Base-by-base conservation (phyloP, 139 green algal species). In the Chlorella sp. region DNA sequence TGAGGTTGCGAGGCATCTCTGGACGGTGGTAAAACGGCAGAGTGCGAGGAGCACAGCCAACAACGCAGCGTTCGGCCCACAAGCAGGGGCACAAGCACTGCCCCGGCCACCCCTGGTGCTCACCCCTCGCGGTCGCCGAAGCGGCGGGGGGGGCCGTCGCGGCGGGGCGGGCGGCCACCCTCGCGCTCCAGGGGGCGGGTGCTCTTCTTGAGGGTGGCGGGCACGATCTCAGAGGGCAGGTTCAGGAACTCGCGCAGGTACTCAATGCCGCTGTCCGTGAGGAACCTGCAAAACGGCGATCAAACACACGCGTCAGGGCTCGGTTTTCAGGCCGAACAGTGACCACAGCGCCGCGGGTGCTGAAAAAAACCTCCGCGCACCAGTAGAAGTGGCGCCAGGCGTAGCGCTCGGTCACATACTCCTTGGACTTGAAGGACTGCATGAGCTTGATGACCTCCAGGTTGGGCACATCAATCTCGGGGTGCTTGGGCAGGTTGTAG, bases 381-480 rank as follows among this genome's bases (percentile, higher is more conserved):
- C 96, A 99, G 93, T 99, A 99, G 93, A 98, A 99, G 93, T 99
- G 95, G 67, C 96, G 91, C 98, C 98, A 99, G 13, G 98, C 96
- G 83, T 98, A 99, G 64, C 93, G 92, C 95, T 99, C 97, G 34
- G 94, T 98, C 69, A 99, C 97, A 25, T 95, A 92, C 92, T 99
- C 98, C 89, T 96, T 96, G 80, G 88, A 96, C 90, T 96, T 98
- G 91, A 99, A 98, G 86, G 90, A 96, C 94, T 99, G 82, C 84
- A 91, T 88, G 28, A 91, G 84, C 87, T 91, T 91, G 84, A 91
- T 91, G 55, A 91, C 87, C 84, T 91, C 83, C 67, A 99, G 93
- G 94, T 99, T 99, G 80, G 94, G 94, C 74, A 99, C 94, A 82
- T 88, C 74, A 36, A 90, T 93, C 85, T 98, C 96, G 39, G 98